Evolutionary conservation across 192 early-diverging fungal genomes (phyloP).

Genomic region (Chytriomyces hyalinus): DNA sequence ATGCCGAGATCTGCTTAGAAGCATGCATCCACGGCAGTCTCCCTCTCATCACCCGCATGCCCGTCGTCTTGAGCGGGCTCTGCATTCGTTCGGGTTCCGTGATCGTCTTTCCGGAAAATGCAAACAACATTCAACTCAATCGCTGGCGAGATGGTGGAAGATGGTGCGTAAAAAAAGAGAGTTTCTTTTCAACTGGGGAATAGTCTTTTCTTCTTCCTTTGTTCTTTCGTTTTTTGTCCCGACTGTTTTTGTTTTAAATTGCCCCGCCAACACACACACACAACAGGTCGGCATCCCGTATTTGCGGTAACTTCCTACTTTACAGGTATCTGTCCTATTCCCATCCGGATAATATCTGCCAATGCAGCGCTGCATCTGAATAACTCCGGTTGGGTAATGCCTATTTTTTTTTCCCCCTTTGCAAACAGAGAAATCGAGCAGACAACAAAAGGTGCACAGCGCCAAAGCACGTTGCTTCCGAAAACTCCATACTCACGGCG

Average conservation of each 20-base stretch:
- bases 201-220: neutral
- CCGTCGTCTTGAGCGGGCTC: neutral
- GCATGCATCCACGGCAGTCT: neutral
- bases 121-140: slow-evolving; percentile 3
- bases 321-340: neutral
- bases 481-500: neutral
- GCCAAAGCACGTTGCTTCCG: neutral
- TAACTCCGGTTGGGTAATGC: no score
- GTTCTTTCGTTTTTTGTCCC: no score
- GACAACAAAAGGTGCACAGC: neutral
- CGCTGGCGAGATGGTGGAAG: slow-evolving; percentile 8
- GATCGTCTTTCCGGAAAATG: slow-evolving; percentile 24
- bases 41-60: neutral
- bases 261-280: no score
- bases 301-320: slow-evolving; percentile 14
- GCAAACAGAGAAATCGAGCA: neutral
- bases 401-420: no score
- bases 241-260: no score
- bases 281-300: neutral
- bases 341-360: neutral
- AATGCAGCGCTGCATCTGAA: no score
- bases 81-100: slow-evolving; percentile 23
- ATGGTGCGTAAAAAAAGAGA: no score
- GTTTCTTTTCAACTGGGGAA: no score
- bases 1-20: neutral